Base-by-base conservation (phyloP, 1,284 basidiomycete genomes). In the Ustilago crameri region DNA sequence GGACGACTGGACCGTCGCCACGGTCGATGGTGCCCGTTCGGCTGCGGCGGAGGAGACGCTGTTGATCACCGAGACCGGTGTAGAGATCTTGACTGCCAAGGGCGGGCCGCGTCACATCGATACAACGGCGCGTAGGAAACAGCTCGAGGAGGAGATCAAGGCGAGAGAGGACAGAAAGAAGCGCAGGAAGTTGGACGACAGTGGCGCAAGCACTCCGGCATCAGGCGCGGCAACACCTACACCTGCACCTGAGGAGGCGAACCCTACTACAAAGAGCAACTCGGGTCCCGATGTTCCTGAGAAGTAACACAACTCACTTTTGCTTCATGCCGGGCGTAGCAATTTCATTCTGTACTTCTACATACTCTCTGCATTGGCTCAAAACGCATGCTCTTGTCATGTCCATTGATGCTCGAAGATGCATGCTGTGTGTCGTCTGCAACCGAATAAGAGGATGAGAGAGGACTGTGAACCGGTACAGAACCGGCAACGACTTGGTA, bases 31-130 rank as follows among this genome's bases (percentile, higher is more conserved):
- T 3, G 72, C 75, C 2, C 58, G 63, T n/a, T 79, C 76, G 1
- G 81, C 81, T 0, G 80, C 80, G 0, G 76, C 78, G 1, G 81
- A 83, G 53, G 81, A 83, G 68, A 83, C 81, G 2, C 50, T 83
- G 10, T 61, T 82, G 18, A 81, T 83, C 48, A 82, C 80, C 4
- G 76, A 79, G 32, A 71, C 69, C 8, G 81, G 81, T 20, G 79
- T 82, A n/a, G 81, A 83, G 61, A 74, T 83, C 14, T 57, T 83
- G 37, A 81, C 81, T 2, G 81, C 81, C 8, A 62, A 79, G 41
- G 81, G 80, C 7, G 80, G 80, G 0, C 61, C 79, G 9, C 58
- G 58, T 20, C 58, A 57, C 45, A 64, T 80, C 26, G 80, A 83
- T 46, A 83, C 80, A 5, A 72, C 79, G 8, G 77, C 78, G 58